Base-by-base conservation (phyloP, 2,329 filamentous ascomycete species). In the Aureobasidium sp. region DNA sequence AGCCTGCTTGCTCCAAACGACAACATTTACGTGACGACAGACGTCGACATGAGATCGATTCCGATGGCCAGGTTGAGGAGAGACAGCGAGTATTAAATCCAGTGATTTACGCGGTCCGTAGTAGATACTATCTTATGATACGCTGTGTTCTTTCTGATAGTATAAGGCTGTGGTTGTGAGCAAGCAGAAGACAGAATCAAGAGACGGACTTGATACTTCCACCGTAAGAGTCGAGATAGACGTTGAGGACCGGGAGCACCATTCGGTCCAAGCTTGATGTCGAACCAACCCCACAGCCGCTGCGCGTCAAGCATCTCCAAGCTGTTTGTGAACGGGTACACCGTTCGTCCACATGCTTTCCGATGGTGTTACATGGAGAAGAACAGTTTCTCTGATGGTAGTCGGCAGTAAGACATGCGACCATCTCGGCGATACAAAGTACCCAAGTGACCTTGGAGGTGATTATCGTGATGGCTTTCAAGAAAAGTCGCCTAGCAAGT, bases 1-100 rank as follows among this genome's bases (percentile, higher is more conserved):
- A 48, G 44, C 31, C 42, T 59, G 12, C 42, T 59, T 15, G 27
- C 2, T 48, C 44, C 56, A n/a, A 33, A 37, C 22, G 56, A 59
- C n/a, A 37, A 59, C 40, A 59, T 59, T 22, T 48, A 59, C 31
- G 56, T 59, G 17, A 59, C 56, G 44, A 59, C 56, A n/a, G 56
- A 59, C 5, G 56, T 59, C 9, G 33, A 59, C 9, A 40, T 59
- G 56, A 59, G 42, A 19, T 48, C 56, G 6, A 37, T 48, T 12
- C 44, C 56, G 2, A 48, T 57, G 53, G 39, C 53, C 29, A 45
- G 11, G 40, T 22, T 57, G 12, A 57, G 40, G 53, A 57, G 22
- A 24, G 14, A 45, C 15, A 57, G 53, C n/a, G 53, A 22, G 22
- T 40, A 37, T 27, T 24, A n/a, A 29, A 54, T 31, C 15, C 12